Evolutionary conservation across 108 stramenopile genomes (phyloP).

Genomic region (Skeletonema potamos): DNA sequence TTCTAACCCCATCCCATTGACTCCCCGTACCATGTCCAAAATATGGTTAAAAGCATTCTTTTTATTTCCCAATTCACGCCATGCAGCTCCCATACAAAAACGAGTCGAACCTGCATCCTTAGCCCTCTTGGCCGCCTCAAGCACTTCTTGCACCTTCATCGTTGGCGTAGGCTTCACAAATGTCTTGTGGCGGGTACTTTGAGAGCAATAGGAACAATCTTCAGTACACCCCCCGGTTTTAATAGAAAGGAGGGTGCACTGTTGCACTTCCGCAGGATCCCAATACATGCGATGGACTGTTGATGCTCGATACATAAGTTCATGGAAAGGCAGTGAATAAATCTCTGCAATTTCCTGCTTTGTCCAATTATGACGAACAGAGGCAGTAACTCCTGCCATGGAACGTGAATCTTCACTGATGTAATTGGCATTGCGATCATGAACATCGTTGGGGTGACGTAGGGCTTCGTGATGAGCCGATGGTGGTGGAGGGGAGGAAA

Average conservation of each 20-base stretch:
- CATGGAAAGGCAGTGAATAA: slow-evolving; percentile 91
- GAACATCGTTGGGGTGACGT: slow-evolving; percentile 71
- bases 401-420: slow-evolving; percentile 62
- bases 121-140: slow-evolving; percentile 91
- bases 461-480: not conserved
- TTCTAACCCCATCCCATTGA: slow-evolving; percentile 93
- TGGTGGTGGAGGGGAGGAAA: slow-evolving; percentile 11
- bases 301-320: slow-evolving; percentile 93
- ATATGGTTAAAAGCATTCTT: slow-evolving; percentile 97
- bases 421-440: slow-evolving; percentile 74
- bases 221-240: slow-evolving; percentile 99
- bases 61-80: slow-evolving; percentile 97
- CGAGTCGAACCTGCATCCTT: slow-evolving; percentile 97
- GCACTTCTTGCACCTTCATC: slow-evolving; percentile 97
- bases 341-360: slow-evolving; percentile 90
- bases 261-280: slow-evolving; percentile 95
- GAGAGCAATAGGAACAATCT: slow-evolving; percentile 97
- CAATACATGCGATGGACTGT: slow-evolving; percentile 98
- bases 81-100: slow-evolving; percentile 99
- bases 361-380: slow-evolving; percentile 93
- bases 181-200: slow-evolving; percentile 94
- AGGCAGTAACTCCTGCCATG: slow-evolving; percentile 72
- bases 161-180: slow-evolving; percentile 98
- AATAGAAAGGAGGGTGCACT: slow-evolving; percentile 95
- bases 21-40: slow-evolving; percentile 93